Base-by-base conservation (phyloP, 495 filamentous ascomycete species). In the Schizothecium vesticola region DNA sequence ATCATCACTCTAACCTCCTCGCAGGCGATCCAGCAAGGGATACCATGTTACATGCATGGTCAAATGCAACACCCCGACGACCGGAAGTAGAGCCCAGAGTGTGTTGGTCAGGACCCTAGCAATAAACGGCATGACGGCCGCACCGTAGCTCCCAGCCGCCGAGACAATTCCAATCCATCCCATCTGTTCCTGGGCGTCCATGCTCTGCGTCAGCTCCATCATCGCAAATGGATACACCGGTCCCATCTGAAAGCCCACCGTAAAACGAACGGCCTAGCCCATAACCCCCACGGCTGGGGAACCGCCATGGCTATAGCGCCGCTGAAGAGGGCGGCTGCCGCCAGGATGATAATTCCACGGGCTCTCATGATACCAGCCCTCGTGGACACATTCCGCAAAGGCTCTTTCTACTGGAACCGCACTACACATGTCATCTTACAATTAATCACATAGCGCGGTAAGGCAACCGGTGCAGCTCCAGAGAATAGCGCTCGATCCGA, bases 201-300 rank as follows among this genome's bases (percentile, higher is more conserved):
- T 81, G 16, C 88, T 80, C 65, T 83, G 80, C 51, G 86, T 85
- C 69, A 93, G 88, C 1, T 93, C 83, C 1, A 85, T 85, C 23
- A 86, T 88, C 1, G 88, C 87, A 70, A 88, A 92, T 0, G 92
- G 91, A 67, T 91, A 88, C 1, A 94, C 82, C 0, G 92, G 91
- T 0, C 93, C 92, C 12, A 96, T 79, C n/a, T 94, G 75, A 43
- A 94, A 79, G 4, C 92, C 92, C 25, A 94, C 78, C n/a, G 19
- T 13, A 94, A 77, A 4, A 86, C 78, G 1, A 94, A 86, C 10
- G 89, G 86, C 12, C 93, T 88, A 11, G 88, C 88, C 81, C 10
- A 92, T 77, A 69, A 90, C 91, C 51, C 94, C 83, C 5, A 89
- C 26, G 77, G 91, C 91, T 94, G 29, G 90, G 88, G 61, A 95